A percentile compares a stretch with the other conserved stretches of the same genome.
Evolutionary conservation across 305 asterid genomes (phyloP).

Genomic region (Solanum hybrid): DNA sequence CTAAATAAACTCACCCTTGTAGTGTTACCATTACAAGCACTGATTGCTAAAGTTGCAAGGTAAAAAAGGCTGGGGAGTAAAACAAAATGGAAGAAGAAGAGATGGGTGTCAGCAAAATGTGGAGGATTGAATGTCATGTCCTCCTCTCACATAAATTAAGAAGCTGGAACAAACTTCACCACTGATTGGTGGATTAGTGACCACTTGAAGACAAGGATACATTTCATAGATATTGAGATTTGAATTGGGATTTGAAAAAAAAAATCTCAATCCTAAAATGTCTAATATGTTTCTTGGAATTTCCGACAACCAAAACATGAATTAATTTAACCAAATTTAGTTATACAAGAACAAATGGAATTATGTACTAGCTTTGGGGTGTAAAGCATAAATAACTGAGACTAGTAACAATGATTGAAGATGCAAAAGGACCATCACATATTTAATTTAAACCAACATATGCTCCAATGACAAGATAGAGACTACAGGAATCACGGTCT

Average conservation of each 20-base stretch:
- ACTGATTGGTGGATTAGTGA: neutral
- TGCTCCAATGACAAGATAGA: neutral
- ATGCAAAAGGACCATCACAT: neutral
- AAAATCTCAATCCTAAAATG: neutral
- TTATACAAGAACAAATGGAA: neutral
- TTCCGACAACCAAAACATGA: neutral
- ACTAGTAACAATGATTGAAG: neutral
- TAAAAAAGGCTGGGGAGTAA: neutral
- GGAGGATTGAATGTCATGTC: neutral
- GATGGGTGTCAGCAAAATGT: neutral
- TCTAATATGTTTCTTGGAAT: constrained; percentile 1
- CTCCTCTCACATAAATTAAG: neutral
- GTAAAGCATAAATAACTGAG: neutral
- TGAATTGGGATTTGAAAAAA: neutral
- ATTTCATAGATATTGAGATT: neutral
- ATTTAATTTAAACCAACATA: neutral
- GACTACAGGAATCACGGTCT: neutral
- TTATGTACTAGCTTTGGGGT: neutral
- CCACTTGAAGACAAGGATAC: neutral
- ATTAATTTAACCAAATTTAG: neutral
- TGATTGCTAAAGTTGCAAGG: neutral
- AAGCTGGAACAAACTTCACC: neutral
- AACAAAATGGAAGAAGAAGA: neutral
- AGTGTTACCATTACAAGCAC: neutral
- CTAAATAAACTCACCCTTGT: neutral